These are phyloP conservation scores for Domatiomyces catenatus DNA, from an alignment of 2,329 filamentous ascomycete species.

Conservation along the genomic window DNA sequence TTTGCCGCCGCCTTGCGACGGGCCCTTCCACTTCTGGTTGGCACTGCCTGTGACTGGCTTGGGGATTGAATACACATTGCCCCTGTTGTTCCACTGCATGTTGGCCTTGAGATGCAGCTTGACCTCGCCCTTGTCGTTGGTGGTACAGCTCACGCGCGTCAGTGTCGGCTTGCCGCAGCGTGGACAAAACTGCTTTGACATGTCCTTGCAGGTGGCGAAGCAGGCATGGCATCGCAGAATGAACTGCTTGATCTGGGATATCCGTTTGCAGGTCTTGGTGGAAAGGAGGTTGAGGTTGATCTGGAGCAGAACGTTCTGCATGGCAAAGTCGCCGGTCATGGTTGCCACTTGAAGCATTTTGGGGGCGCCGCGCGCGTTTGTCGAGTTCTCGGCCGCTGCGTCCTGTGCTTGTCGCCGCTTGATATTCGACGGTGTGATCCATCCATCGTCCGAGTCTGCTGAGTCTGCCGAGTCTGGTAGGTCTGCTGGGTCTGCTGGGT, in stretches of 20 bases:
- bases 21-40: constrained; percentile 53
- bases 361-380: constrained; percentile 37
- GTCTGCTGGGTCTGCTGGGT: too few species aligned
- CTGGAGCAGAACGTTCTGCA: constrained; percentile 91
- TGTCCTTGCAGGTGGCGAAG: constrained; percentile 71
- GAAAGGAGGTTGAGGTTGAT: constrained; percentile 89
- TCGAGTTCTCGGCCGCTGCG: constrained; percentile 28
- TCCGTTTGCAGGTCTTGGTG: constrained; percentile 54
- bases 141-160: constrained; percentile 71
- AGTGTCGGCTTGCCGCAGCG: constrained; percentile 79
- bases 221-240: constrained; percentile 87
- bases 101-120: constrained; percentile 79
- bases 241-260: constrained; percentile 74
- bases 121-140: constrained; percentile 65
- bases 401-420: constrained; percentile 67
- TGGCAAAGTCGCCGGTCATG: constrained; percentile 88
- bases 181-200: constrained; percentile 81
- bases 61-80: constrained; percentile 82
- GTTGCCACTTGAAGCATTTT: constrained; percentile 71
- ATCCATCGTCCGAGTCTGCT: constrained; percentile 47
- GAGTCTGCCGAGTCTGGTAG: too few species aligned
- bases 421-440: constrained; percentile 91
- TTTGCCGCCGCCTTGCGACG: constrained; percentile 53
- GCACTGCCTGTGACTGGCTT: constrained; percentile 72
- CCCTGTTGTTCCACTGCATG: constrained; percentile 89